Evolutionary conservation across 1,284 basidiomycete species (phyloP), one percentile per base, ranked within the genome.

Genomic region (Sanghuangporus sanghuang): DNA sequence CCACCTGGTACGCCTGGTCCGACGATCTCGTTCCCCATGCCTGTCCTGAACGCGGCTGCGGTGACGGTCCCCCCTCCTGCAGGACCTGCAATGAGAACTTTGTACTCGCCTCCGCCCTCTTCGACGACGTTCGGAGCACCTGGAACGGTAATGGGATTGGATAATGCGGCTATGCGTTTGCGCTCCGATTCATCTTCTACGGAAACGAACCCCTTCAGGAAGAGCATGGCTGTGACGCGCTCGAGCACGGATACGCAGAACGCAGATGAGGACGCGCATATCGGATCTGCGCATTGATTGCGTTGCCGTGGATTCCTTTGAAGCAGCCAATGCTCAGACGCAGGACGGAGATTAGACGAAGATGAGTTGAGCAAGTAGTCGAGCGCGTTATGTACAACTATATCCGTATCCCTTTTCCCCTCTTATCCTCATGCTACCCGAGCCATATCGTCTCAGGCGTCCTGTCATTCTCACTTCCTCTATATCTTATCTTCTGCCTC

Each of bases 81-180:
- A 6, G 44, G 44, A 14, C 68, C 68, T 57, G 72, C 73, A 42
- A 76, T 76, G 73, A 74, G 75, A 52, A 72, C 71, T 1, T 68
- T 78, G 12, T 78, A 77, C 67, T 70, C 74, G 1, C 76, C 76
- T 16, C 68, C 70, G 14, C 66, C 68, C 8, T 55, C 64, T 32
- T 32, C 27, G 11, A 40, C 68, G 2, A 27, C 58, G 8, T 57
- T 63, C 46, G 49, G 61, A 48, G 55, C 57, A 32, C 57, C 68
- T 11, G 36, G 23, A 46, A 44, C 48, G 27, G 59, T 39, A 21
- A 35, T 46, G 6, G 59, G 32, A 8, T 46, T 50, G 36, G 38
- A 12, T n/a, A 16, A 23, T 18, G 62, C 8, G 23, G 35, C 46
- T n/a, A 39, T 1, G n/a, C 44, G 44, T 6, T 18, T 7, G 12